Evolutionary conservation across 805 yeast genomes (phyloP).

Genomic region (Starmerella ratchasimensis): DNA sequence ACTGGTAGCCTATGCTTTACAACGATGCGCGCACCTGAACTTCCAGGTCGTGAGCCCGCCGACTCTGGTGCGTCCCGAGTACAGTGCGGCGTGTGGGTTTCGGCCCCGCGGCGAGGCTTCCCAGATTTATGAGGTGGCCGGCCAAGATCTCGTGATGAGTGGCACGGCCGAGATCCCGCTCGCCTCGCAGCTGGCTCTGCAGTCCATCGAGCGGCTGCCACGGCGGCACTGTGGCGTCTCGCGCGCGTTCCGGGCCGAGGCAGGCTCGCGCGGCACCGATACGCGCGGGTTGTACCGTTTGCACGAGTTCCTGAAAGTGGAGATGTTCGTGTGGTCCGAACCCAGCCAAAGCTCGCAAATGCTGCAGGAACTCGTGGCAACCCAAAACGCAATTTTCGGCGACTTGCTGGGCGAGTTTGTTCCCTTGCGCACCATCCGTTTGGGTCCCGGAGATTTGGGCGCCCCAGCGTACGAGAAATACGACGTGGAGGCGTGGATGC

Average conservation of each 20-base stretch:
- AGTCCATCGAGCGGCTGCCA: conserved; percentile 26
- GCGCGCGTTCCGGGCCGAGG: conserved; percentile 86
- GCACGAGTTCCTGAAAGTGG: conserved; percentile 93
- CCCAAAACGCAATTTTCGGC: conserved; percentile 51
- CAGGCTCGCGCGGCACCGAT: conserved; percentile 90
- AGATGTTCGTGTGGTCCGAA: conserved; percentile 62
- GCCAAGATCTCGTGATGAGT: conserved; percentile 45
- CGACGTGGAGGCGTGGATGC: conserved; percentile 98
- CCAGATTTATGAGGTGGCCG: conserved; percentile 61
- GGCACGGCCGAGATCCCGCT: conserved; percentile 95
- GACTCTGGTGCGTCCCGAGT: conserved; percentile 61
- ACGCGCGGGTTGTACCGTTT: conserved; percentile 87
- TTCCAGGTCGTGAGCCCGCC: conserved; percentile 72
- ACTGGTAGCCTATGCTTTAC: conserved; percentile 61
- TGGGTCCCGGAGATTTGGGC: conserved; percentile 87
- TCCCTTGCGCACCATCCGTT: conserved; percentile 64
- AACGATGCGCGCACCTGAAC: conserved; percentile 50
- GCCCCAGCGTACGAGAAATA: conserved; percentile 84
- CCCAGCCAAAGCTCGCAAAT: conserved; percentile 24
- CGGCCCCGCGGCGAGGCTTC: conserved; percentile 79
- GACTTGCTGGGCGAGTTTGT: conserved; percentile 35
- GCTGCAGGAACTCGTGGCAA: conserved; percentile 39
- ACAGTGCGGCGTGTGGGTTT: conserved; percentile 84
- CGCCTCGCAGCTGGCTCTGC: conserved; percentile 61
- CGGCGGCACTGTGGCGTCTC: conserved; percentile 43